A percentile compares a stretch with the other conserved stretches of the same genome.
Evolutionary conservation across 805 yeast species (phyloP).

Genomic region (Spathaspora girioi): DNA sequence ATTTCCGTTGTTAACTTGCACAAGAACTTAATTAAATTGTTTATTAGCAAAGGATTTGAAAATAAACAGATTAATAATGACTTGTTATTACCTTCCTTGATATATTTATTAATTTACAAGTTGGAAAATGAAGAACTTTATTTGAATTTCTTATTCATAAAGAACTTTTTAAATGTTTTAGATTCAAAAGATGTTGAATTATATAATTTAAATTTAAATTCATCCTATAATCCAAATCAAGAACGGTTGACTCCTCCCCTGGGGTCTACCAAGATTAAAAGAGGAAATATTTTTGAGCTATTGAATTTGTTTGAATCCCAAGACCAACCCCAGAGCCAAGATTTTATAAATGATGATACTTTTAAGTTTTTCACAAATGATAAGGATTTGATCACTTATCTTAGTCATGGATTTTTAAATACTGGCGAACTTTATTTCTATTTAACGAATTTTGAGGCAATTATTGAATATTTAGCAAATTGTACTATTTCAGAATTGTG

Average conservation of each 20-base stretch:
- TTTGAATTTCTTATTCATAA: slow-evolving; percentile 34
- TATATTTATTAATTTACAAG: slow-evolving; percentile 32
- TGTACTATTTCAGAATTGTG: slow-evolving; percentile 29
- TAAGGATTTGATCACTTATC: slow-evolving; percentile 23
- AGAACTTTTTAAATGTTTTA: slow-evolving; percentile 29
- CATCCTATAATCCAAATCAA: slow-evolving; percentile 19
- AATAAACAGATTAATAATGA: slow-evolving; percentile 33
- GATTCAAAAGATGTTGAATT: slow-evolving; percentile 29
- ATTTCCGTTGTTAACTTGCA: slow-evolving; percentile 27
- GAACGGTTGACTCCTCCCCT: slow-evolving; percentile 4
- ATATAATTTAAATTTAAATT: slow-evolving; percentile 13
- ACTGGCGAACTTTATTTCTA: slow-evolving; percentile 37
- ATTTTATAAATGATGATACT: slow-evolving; percentile 6
- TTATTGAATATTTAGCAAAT: slow-evolving; percentile 32
- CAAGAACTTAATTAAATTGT: slow-evolving; percentile 21
- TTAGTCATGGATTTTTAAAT: slow-evolving; percentile 26
- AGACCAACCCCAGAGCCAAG: slow-evolving; percentile 12
- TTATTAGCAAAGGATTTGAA: slow-evolving; percentile 16
- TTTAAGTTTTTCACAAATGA: slow-evolving; percentile 27
- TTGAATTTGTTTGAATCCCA: slow-evolving; percentile 19
- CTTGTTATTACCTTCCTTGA: slow-evolving; percentile 36
- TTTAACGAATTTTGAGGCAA: slow-evolving; percentile 42
- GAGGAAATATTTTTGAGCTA: slow-evolving; percentile 24
- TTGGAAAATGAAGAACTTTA: slow-evolving; percentile 24
- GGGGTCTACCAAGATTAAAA: slow-evolving; percentile 6